Conservation (phyloP, 768 basidiomycete genomes). For the Dacryopinax spathularia region DNA sequence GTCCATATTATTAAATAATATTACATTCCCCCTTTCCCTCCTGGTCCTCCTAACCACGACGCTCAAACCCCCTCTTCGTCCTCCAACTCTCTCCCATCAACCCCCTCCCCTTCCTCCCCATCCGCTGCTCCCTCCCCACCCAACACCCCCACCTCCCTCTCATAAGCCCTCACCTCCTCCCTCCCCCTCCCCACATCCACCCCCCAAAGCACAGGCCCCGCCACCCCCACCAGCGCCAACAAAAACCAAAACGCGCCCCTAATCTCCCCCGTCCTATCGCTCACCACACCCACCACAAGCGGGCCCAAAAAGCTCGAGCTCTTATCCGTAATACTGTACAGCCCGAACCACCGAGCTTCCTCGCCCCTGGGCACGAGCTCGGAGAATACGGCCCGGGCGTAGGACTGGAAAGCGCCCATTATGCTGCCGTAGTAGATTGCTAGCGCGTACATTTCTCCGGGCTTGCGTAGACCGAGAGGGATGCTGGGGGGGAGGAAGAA, state of each 20-base stretch:
- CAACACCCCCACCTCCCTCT: not conserved
- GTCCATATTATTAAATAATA: too few relatives aligned
- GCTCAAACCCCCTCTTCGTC: not conserved
- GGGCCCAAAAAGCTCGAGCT: conserved; percentile 79
- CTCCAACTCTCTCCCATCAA: not conserved
- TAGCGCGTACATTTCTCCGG: conserved; percentile 71
- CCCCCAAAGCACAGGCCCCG: conserved; percentile 55
- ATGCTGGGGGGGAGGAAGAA: conserved; percentile 48
- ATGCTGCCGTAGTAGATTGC: conserved; percentile 64
- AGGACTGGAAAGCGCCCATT: conserved; percentile 85
- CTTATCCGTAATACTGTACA: conserved; percentile 88
- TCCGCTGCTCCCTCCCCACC: not conserved
- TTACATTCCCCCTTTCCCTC: not conserved
- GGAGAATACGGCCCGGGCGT: conserved; percentile 74
- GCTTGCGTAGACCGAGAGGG: conserved; percentile 52
- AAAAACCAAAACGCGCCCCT: conserved; percentile 85
- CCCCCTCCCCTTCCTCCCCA: not conserved
- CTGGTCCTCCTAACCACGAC: too few relatives aligned
- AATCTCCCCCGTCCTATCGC: conserved; percentile 81
- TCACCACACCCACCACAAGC: conserved; percentile 70
- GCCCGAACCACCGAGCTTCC: conserved; percentile 69
- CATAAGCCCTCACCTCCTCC: conserved; percentile 32
- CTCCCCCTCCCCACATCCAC: conserved; percentile 59
- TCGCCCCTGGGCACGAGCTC: conserved; percentile 77
- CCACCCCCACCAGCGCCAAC: conserved; percentile 61